Evolutionary conservation across 495 filamentous ascomycete genomes (phyloP).

Genomic region (Pyronema omphalodes): DNA sequence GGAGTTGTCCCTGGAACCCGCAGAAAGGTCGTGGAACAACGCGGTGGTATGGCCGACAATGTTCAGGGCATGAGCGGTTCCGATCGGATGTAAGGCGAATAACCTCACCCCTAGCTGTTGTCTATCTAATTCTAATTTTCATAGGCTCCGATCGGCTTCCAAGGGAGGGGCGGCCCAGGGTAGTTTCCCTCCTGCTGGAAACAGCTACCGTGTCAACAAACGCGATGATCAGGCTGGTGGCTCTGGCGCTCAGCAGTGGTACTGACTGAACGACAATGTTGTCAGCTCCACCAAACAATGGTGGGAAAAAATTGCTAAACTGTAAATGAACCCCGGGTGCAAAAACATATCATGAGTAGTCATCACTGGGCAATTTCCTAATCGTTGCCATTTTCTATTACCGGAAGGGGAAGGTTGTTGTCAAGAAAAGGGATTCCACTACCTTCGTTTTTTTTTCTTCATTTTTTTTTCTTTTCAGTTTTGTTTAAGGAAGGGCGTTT

Average conservation of each 20-base stretch:
- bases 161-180: slow-evolving; percentile 44
- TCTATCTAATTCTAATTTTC: slow-evolving; percentile 45
- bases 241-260: slow-evolving; percentile 39
- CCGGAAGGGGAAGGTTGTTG: slow-evolving; percentile 2
- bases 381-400: slow-evolving; percentile 6
- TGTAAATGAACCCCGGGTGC: slow-evolving; percentile 5
- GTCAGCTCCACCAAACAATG: slow-evolving; percentile 3
- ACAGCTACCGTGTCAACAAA: slow-evolving; percentile 46
- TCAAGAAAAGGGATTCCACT: slow-evolving; percentile 4
- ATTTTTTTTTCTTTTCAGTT: background rate
- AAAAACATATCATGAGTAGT: slow-evolving; percentile 4
- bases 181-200: slow-evolving; percentile 35
- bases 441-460: slow-evolving; percentile 1
- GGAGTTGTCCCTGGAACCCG: slow-evolving; percentile 57
- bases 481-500: background rate
- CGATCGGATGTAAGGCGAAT: slow-evolving; percentile 97
- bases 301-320: background rate
- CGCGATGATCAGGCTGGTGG: slow-evolving; percentile 41
- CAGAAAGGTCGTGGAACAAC: slow-evolving; percentile 66
- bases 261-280: slow-evolving; percentile 30
- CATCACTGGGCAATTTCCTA: slow-evolving; percentile 5
- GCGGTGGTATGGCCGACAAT: slow-evolving; percentile 42
- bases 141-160: slow-evolving; percentile 88
- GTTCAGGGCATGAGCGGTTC: slow-evolving; percentile 77
- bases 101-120: slow-evolving; percentile 11